phyloP scores from a whole-genome alignment of 768 basidiomycete species.

The Kwoniella pini region DNA sequence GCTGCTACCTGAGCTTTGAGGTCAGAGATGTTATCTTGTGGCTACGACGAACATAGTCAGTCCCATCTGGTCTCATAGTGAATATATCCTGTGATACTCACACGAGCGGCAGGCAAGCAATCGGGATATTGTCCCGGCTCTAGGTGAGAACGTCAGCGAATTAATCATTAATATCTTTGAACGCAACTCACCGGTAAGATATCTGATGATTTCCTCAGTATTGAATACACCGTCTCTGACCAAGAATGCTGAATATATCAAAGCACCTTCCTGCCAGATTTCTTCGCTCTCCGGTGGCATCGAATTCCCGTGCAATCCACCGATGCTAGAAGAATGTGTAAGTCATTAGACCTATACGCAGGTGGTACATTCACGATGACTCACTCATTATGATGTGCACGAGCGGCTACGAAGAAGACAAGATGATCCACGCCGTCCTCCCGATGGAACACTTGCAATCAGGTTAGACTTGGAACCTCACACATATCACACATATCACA shows the following conservation, averaged over 20 bases:
- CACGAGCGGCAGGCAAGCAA: too few species aligned
- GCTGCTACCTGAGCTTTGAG: slow-evolving; percentile 56
- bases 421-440: slow-evolving; percentile 60
- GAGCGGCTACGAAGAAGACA: slow-evolving; percentile 62
- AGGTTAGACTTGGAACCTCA: too few species aligned
- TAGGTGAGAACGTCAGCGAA: too few species aligned
- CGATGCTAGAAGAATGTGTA: too few species aligned
- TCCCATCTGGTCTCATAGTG: too few species aligned
- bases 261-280: slow-evolving; percentile 93
- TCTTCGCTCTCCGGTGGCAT: slow-evolving; percentile 84
- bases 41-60: neutral
- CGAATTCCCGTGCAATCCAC: slow-evolving; percentile 58
- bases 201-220: slow-evolving; percentile 68
- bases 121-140: slow-evolving; percentile 40
- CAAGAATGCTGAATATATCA: slow-evolving; percentile 88
- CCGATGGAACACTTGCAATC: too few species aligned
- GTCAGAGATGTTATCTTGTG: neutral
- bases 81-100: too few species aligned
- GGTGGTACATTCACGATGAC: too few species aligned
- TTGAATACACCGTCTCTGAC: slow-evolving; percentile 81
- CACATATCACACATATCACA: too few species aligned
- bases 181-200: slow-evolving; percentile 78
- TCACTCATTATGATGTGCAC: slow-evolving; percentile 91
- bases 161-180: too few species aligned
- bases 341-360: too few species aligned